Base-by-base conservation (phyloP, 352 stramenopile species). In the Phytophthora litchii region DNA sequence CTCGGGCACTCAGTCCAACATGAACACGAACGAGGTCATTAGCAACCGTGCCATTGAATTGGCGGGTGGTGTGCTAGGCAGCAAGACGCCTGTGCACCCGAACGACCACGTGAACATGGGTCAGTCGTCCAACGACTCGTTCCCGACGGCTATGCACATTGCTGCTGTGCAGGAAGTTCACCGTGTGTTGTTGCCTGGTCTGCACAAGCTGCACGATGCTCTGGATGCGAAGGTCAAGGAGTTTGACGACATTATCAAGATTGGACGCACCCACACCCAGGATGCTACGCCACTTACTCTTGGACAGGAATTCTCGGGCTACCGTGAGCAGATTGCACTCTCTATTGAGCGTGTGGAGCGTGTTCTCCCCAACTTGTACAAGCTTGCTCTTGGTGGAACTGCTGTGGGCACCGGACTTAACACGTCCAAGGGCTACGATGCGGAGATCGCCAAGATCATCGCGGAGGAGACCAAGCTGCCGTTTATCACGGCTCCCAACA, bases 71-170 rank as follows among this genome's bases (percentile, higher is more conserved):
- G 41, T 68, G 40, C 49, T 87, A 42, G 80, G 80, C 47, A 80
- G 61, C 45, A 90, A 90, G 72, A 60, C 55, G 36, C 79, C 80
- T 10, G 77, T 90, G 62, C 95, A 99, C 77, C 94, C 96, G 17
- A 99, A 99, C 76, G 96, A 99, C 79, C 91, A 99, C 64, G 92
- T 98, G 19, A 99, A 99, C 76, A 98, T 97, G 87, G 94, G 94
- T 50, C 96, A 99, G 71, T 97, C 86, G 36, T 96, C 78, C 21
- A 99, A 99, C 70, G 96, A 99, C 79, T 98, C 91, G 43, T 99
- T 98, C 68, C 96, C 96, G 0, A 99, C 95, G 14, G 96, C 95
- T 29, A 99, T 99, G 95, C 94, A 99, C 73, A 98, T 99, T 76
- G 88, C 90, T 3, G 78, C 81, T 14, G 92, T 96, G 12, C 76